Evolutionary conservation across 176 grass and related monocot species (phyloP).

Genomic region (Secale cereale): DNA sequence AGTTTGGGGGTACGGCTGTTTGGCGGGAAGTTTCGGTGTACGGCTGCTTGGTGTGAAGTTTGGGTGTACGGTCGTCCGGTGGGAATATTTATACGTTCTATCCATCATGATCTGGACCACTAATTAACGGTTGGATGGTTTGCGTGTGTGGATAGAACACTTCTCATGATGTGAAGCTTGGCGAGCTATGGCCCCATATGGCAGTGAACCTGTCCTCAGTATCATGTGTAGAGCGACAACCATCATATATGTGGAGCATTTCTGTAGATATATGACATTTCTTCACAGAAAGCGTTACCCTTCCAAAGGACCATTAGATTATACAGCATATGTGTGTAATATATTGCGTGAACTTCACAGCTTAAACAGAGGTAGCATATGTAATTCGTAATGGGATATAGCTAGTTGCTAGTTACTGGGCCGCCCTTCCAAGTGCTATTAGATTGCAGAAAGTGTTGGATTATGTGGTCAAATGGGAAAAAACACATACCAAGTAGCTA

Average conservation of each 20-base stretch:
- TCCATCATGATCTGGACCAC: neutral
- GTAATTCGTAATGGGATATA: neutral
- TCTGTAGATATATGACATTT: neutral
- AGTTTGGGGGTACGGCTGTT: neutral
- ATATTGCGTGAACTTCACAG: neutral
- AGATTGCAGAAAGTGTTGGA: neutral
- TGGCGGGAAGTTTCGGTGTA: neutral
- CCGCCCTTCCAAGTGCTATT: neutral
- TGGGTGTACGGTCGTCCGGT: neutral
- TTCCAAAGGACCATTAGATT: neutral
- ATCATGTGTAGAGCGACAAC: neutral
- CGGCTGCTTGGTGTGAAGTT: neutral
- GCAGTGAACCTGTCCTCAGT: neutral
- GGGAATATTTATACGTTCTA: neutral
- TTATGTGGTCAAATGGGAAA: constrained; percentile 6
- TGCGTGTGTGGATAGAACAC: neutral
- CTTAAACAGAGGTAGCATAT: neutral
- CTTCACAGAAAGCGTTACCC: neutral
- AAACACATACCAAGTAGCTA: neutral
- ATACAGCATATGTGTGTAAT: neutral
- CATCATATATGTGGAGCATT: neutral
- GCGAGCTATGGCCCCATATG: neutral
- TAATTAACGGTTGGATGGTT: neutral
- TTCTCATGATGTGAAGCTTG: neutral
- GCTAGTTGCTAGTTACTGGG: neutral